Evolutionary conservation across 306 rosid species (phyloP).

Genomic region (Astragalus glycyphyllos): DNA sequence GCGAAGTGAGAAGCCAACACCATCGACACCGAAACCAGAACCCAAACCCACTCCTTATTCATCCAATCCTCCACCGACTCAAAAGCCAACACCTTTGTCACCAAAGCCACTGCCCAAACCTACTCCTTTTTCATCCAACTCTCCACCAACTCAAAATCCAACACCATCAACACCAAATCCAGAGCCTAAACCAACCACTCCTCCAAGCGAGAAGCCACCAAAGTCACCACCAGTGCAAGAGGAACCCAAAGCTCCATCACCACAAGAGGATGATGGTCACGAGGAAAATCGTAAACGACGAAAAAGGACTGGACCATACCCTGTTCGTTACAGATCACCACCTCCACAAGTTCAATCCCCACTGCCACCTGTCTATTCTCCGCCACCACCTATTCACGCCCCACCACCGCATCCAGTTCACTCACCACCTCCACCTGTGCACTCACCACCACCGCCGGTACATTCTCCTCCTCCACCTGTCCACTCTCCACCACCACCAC

Average conservation of each 20-base stretch:
- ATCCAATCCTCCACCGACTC: background rate
- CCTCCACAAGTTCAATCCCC: conserved; percentile 13
- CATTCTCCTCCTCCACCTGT: background rate
- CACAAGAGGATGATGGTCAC: conserved; percentile 13
- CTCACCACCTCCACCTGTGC: background rate
- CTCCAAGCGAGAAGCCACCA: background rate
- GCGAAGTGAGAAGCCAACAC: background rate
- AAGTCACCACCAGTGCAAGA: too few relatives aligned
- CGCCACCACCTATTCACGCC: too few relatives aligned
- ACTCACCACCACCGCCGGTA: background rate
- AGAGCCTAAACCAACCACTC: background rate
- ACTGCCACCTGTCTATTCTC: conserved; percentile 22
- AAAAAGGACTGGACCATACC: background rate
- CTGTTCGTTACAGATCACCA: background rate
- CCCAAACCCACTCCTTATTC: background rate
- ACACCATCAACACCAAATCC: conserved; percentile 3
- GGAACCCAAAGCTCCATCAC: background rate
- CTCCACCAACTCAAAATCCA: background rate
- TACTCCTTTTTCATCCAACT: background rate
- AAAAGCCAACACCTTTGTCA: background rate
- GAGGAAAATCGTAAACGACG: background rate
- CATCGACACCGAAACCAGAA: background rate
- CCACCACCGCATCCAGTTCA: background rate
- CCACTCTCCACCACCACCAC: background rate
- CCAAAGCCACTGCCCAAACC: background rate